These are phyloP conservation scores for Suhomyces prunicola DNA, from an alignment of 805 yeast species.

Conservation along the genomic window DNA sequence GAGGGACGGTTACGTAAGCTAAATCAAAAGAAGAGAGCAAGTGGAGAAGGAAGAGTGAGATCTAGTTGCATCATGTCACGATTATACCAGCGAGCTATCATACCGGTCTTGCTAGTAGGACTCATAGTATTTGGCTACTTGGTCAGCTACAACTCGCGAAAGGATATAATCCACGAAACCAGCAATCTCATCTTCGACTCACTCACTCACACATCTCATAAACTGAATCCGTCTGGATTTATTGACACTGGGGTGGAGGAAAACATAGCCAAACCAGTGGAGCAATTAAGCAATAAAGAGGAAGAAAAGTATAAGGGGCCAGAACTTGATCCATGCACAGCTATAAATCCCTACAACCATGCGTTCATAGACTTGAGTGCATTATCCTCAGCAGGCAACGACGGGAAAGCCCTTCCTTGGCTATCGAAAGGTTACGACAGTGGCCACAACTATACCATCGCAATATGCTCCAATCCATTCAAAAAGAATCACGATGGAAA, in stretches of 20 bases:
- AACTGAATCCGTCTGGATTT: slow-evolving; percentile 1
- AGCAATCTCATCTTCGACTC: slow-evolving; percentile 6
- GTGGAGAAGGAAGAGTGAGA: not conserved
- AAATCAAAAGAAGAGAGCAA: not conserved
- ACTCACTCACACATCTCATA: slow-evolving; percentile 4
- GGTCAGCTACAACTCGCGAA: not conserved
- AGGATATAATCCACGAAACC: not conserved
- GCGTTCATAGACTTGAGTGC: slow-evolving; percentile 52
- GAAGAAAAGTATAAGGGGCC: slow-evolving; percentile 7
- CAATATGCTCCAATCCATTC: slow-evolving; percentile 45
- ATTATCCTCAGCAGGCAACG: slow-evolving; percentile 46
- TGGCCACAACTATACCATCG: slow-evolving; percentile 66
- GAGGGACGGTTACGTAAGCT: not conserved
- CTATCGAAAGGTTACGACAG: slow-evolving; percentile 67
- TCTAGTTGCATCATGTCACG: not conserved
- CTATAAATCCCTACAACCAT: slow-evolving; percentile 37
- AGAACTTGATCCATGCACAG: slow-evolving; percentile 35
- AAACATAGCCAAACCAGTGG: not conserved
- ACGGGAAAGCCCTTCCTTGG: slow-evolving; percentile 53
- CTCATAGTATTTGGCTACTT: slow-evolving; percentile 1
- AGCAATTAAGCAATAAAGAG: slow-evolving; percentile 5
- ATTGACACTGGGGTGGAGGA: not conserved
- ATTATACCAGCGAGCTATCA: slow-evolving; percentile 3
- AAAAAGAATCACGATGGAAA: slow-evolving; percentile 42
- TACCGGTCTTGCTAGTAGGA: slow-evolving; percentile 3